Percentiles rank a stretch among this genome's conserved stretches.
phyloP scores from a whole-genome alignment of 2,329 filamentous ascomycete species.

The Xylaria sp. region DNA sequence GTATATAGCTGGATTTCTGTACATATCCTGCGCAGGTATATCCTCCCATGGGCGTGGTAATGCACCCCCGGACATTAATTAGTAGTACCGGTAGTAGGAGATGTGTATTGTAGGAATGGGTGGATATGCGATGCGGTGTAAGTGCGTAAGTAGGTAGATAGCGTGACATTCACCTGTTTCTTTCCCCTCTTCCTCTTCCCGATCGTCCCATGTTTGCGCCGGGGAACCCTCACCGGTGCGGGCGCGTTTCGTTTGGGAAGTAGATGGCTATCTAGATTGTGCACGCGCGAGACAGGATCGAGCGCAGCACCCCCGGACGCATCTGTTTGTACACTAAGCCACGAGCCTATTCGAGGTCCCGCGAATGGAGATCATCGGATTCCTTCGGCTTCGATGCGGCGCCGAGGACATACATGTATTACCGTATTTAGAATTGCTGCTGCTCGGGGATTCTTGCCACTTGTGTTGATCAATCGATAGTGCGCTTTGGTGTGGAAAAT shows the following conservation, averaged over 20 bases:
- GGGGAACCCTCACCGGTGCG: background rate
- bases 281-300: background rate
- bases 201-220: background rate
- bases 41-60: constrained; percentile 19
- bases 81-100: background rate
- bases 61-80: background rate
- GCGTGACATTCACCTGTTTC: constrained; percentile 5
- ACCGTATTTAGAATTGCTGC: no score
- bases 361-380: no score
- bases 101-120: no score
- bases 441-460: no score
- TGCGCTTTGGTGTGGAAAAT: no score
- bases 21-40: no score
- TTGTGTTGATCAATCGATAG: no score
- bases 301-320: background rate
- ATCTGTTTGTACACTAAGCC: background rate
- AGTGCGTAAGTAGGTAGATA: background rate
- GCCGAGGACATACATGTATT: no score
- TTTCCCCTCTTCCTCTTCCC: background rate
- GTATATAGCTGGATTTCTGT: no score
- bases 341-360: no score
- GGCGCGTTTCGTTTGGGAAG: no score
- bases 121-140: background rate
- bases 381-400: no score
- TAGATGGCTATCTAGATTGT: background rate